phyloP scores from a whole-genome alignment of 164 flowering plant species.

The Chimonanthus salicifolius region DNA sequence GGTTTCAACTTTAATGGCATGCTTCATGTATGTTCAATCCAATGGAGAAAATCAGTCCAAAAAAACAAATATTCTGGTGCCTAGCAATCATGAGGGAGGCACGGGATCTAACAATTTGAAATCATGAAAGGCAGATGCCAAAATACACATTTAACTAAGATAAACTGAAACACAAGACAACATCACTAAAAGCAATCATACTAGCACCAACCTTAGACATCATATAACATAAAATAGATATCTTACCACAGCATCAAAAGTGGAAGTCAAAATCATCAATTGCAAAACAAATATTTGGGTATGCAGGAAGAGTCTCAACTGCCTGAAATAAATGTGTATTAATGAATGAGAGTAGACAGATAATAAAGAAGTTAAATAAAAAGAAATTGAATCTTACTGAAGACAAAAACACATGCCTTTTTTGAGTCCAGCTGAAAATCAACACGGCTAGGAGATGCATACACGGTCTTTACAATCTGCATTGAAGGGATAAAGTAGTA shows the following conservation, averaged over 20 bases:
- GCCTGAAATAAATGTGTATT: slow-evolving; percentile 43
- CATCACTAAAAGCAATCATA: neutral
- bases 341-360: neutral
- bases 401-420: slow-evolving; percentile 46
- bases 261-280: slow-evolving; percentile 98
- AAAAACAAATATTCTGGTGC: too few species aligned
- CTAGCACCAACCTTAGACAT: neutral
- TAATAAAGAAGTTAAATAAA: neutral
- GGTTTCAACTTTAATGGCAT: too few species aligned
- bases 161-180: neutral
- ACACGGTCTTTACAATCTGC: slow-evolving; percentile 93
- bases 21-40: too few species aligned
- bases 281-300: slow-evolving; percentile 98
- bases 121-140: too few species aligned
- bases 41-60: too few species aligned
- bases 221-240: neutral
- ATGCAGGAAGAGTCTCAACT: slow-evolving; percentile 87
- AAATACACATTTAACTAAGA: too few species aligned
- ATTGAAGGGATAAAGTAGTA: neutral
- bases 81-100: too few species aligned
- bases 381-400: neutral
- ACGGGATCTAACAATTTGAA: too few species aligned
- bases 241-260: slow-evolving; percentile 94
- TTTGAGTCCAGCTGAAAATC: slow-evolving; percentile 89
- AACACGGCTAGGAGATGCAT: slow-evolving; percentile 97